Conservation (phyloP, 2,329 filamentous ascomycete species). For the Paecilomyces fulvus region DNA sequence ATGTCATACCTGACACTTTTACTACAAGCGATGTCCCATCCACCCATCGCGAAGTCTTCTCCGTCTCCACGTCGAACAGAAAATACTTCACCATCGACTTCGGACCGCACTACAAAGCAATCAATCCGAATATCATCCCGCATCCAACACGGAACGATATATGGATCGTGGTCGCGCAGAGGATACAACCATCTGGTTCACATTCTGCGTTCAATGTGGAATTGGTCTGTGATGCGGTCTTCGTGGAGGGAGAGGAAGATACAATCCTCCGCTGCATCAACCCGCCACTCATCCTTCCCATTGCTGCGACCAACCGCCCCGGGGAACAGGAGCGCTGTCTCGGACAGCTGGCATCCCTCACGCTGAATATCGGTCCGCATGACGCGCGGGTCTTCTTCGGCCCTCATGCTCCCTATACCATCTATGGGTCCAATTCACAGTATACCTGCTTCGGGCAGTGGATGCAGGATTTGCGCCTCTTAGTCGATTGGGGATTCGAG, state of each 20-base stretch:
- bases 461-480: conserved; percentile 45
- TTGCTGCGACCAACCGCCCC: conserved; percentile 33
- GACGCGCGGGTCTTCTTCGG: conserved; percentile 53
- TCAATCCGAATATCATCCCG: conserved; percentile 52
- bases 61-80: not conserved
- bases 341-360: conserved; percentile 36
- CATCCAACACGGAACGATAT: conserved; percentile 42
- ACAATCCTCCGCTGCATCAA: conserved; percentile 3
- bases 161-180: conserved; percentile 47
- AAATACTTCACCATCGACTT: conserved; percentile 22
- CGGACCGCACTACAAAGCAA: conserved; percentile 24
- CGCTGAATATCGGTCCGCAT: conserved; percentile 45
- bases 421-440: conserved; percentile 49
- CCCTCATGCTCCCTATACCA: conserved; percentile 40
- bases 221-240: not conserved
- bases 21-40: not conserved
- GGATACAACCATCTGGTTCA: not conserved
- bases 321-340: conserved; percentile 34
- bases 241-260: not conserved
- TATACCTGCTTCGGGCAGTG: conserved; percentile 52
- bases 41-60: not conserved
- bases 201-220: not conserved
- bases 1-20: not conserved
- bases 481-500: conserved; percentile 37
- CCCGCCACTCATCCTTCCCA: conserved; percentile 37